Percentiles rank a stretch among this genome's conserved stretches.
phyloP scores from a whole-genome alignment of 2,329 filamentous ascomycete genomes.

The Seiridium unicorne region DNA sequence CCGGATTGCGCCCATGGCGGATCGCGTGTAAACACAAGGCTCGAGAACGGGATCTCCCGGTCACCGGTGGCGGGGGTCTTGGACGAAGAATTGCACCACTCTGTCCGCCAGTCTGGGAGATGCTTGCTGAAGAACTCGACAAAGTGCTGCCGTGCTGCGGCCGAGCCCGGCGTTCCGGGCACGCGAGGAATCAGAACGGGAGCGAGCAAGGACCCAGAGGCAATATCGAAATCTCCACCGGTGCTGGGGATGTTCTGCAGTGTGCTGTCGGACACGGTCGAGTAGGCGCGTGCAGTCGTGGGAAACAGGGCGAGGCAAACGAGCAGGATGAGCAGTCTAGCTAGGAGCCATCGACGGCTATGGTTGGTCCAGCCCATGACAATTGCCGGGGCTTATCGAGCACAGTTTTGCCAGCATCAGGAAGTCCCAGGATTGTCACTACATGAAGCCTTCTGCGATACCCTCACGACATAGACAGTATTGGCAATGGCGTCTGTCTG shows the following conservation, averaged over 20 bases:
- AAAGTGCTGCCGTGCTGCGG: constrained; percentile 76
- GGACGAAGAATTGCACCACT: constrained; percentile 87
- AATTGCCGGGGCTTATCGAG: not conserved
- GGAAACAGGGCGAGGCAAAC: constrained; percentile 22
- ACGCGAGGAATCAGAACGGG: constrained; percentile 88
- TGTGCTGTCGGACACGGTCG: constrained; percentile 67
- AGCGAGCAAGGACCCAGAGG: constrained; percentile 71
- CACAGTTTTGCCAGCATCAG: not conserved
- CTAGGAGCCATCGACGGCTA: not conserved
- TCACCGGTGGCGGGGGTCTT: constrained; percentile 75
- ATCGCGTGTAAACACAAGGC: constrained; percentile 83
- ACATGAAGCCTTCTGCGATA: not conserved
- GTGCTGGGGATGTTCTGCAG: constrained; percentile 71
- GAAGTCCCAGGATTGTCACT: not conserved
- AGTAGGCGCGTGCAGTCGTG: constrained; percentile 31
- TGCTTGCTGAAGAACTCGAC: constrained; percentile 73
- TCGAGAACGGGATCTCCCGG: constrained; percentile 75
- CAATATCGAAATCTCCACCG: constrained; percentile 74
- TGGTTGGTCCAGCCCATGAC: not conserved
- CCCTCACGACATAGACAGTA: no score
- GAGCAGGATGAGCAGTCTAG: constrained; percentile 4
- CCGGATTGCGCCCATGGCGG: constrained; percentile 77
- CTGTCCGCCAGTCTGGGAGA: constrained; percentile 76
- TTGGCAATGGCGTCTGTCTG: no score
- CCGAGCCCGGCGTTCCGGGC: constrained; percentile 77